Base-by-base conservation (phyloP, 306 rosid genomes). In the Sicyos edulis region DNA sequence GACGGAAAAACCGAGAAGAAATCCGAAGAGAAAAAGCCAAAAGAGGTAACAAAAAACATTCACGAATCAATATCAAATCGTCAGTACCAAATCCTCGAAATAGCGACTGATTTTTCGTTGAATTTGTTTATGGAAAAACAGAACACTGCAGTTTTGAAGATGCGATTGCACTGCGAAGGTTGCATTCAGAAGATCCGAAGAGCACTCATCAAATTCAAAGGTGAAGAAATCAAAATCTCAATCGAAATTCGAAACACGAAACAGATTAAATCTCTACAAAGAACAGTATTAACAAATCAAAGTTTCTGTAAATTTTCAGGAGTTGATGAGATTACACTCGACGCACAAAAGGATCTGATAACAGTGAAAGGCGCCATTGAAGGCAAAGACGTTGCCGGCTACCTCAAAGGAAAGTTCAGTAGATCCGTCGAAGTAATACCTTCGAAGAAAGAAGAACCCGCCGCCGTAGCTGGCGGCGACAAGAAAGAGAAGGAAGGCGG, bases 151-250 rank as follows among this genome's bases (percentile, higher is more conserved):
- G 86, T 83, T 63, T 58, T 88, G 80, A 93, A 87, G 88, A 87
- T 87, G 62, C 85, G 79, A 72, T 78, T 93, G 76, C 99, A 93
- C 69, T 93, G 99, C 44, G 99, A 93, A 0, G 97, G 92, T 9
- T 93, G 99, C 81, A 82, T 87, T 17, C 78, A 80, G 7, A 93
- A 93, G 82, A 87, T 93, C 59, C 79, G 75, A 13, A 85, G 70
- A 77, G 78, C 80, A 70, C 76, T 91, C 74, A 57, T 21, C 62
- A 88, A 82, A 58, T 59, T 21, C 67, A 86, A 82, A 75, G 99
- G 99, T 91, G 72, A 81, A 79, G 49, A 67, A 50, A 22, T 12
- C 21, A 32, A 2, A 22, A 68, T 47, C 21, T 47, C 20, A 67
- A 67, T 66, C 6, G 37, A 5, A 37, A 37, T 8, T 37, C 1